Percentiles rank a stretch among this genome's conserved stretches.
Conservation (phyloP, 2,329 filamentous ascomycete genomes). For the Seiridium cupressi region DNA sequence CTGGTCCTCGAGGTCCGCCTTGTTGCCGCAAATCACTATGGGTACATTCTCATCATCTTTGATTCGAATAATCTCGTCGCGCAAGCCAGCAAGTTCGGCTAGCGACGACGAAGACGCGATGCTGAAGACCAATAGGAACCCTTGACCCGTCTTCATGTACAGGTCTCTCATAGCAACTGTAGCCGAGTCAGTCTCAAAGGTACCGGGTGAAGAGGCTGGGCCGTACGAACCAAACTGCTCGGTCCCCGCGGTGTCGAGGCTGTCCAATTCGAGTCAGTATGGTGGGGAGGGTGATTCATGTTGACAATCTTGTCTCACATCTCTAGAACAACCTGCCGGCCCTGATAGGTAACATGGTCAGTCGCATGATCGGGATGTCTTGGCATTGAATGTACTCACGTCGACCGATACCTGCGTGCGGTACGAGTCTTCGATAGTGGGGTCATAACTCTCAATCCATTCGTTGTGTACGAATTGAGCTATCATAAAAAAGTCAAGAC, state of each 20-base stretch:
- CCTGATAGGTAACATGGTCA: conserved; percentile 49
- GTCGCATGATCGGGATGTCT: not conserved
- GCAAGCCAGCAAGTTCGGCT: conserved; percentile 74
- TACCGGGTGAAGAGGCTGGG: conserved; percentile 9
- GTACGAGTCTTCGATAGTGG: conserved; percentile 77
- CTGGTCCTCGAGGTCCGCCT: conserved; percentile 85
- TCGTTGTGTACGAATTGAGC: conserved; percentile 93
- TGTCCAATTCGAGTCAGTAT: conserved; percentile 34
- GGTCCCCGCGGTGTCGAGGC: conserved; percentile 85
- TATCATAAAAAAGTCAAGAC: conserved; percentile 32
- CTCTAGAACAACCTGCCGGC: conserved; percentile 83
- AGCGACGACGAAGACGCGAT: conserved; percentile 86
- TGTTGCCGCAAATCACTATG: conserved; percentile 90
- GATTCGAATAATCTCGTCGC: conserved; percentile 87
- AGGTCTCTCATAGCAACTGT: conserved; percentile 69
- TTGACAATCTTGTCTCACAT: conserved; percentile 58
- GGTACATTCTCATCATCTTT: conserved; percentile 84
- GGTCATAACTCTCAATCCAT: conserved; percentile 87
- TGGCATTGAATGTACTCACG: conserved; percentile 54
- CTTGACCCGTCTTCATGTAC: conserved; percentile 92
- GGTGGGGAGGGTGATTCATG: conserved; percentile 17
- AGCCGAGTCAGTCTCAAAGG: conserved; percentile 19
- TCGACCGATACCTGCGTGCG: conserved; percentile 77
- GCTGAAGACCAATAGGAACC: conserved; percentile 88
- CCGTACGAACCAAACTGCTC: conserved; percentile 82